Conservation (phyloP, 257 asterid species). For the Forsythia suspensa region DNA sequence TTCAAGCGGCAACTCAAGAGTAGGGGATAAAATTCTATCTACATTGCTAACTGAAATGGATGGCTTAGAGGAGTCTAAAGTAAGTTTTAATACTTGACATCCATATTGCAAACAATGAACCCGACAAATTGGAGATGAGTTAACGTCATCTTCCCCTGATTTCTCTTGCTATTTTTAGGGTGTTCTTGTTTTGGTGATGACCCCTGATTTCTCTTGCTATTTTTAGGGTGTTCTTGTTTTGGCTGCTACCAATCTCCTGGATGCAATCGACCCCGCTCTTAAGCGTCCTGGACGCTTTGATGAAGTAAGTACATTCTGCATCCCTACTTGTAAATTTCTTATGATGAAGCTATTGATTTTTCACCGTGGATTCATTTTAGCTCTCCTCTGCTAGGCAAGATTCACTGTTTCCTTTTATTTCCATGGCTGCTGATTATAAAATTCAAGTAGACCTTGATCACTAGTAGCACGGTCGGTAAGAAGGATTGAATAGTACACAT, state of each 20-base stretch:
- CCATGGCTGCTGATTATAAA: background rate
- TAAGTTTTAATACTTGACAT: conserved; percentile 27
- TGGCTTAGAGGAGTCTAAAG: conserved; percentile 92
- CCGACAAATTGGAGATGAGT: background rate
- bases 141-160: conserved; percentile 3
- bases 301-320: conserved; percentile 46
- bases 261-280: conserved; percentile 90
- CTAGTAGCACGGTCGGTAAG: background rate
- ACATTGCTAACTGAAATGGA: conserved; percentile 98
- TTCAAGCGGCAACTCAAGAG: conserved; percentile 69
- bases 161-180: conserved; percentile 50
- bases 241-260: conserved; percentile 96
- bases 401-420: background rate
- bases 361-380: background rate
- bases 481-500: background rate
- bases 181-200: conserved; percentile 92
- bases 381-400: background rate
- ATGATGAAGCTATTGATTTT: background rate
- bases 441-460: background rate
- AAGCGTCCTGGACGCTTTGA: conserved; percentile 98
- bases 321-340: conserved; percentile 8
- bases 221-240: conserved; percentile 91
- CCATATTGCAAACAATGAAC: conserved; percentile 10
- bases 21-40: conserved; percentile 86
- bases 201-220: conserved; percentile 4